Conservation (phyloP, 2,329 filamentous ascomycete genomes). For the Aspergillus pseudonomiae region DNA sequence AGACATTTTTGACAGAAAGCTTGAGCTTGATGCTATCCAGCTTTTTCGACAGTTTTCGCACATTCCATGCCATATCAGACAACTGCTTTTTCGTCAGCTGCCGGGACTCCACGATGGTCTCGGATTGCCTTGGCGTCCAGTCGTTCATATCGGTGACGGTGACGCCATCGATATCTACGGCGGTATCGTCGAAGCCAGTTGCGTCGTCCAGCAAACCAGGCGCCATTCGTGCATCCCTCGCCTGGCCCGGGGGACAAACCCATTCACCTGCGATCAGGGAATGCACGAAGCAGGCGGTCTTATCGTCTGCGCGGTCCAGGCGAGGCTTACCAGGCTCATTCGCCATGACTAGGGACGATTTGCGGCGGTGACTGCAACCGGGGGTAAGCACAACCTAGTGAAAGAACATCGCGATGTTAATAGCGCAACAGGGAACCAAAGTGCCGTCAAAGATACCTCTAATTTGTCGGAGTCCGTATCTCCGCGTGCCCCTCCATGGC, state of each 20-base stretch:
- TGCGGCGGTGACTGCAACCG: slow-evolving; percentile 57
- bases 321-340: slow-evolving; percentile 44
- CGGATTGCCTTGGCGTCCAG: slow-evolving; percentile 27
- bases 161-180: slow-evolving; percentile 25
- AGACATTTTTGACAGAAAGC: slow-evolving; percentile 79
- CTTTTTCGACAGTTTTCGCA: slow-evolving; percentile 84
- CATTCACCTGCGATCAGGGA: slow-evolving; percentile 53
- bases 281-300: slow-evolving; percentile 65
- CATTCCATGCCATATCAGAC: slow-evolving; percentile 95
- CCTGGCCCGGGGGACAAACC: slow-evolving; percentile 18
- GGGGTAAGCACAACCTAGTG: slow-evolving; percentile 60
- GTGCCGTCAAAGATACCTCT: slow-evolving; percentile 31
- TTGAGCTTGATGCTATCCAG: slow-evolving; percentile 81
- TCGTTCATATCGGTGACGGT: slow-evolving; percentile 30
- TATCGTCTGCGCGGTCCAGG: slow-evolving; percentile 36
- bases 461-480: slow-evolving; percentile 39
- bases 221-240: slow-evolving; percentile 5
- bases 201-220: slow-evolving; percentile 17
- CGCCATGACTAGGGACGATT: slow-evolving; percentile 59
- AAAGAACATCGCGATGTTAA: slow-evolving; percentile 4
- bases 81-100: slow-evolving; percentile 92
- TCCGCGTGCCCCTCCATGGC: slow-evolving; percentile 35
- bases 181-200: slow-evolving; percentile 23
- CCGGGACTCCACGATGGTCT: slow-evolving; percentile 62
- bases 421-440: background rate